A percentile compares a stretch with the other conserved stretches of the same genome.
These are phyloP conservation scores for Colletotrichum kahawae DNA, from an alignment of 2,329 filamentous ascomycete species.

Conservation along the genomic window DNA sequence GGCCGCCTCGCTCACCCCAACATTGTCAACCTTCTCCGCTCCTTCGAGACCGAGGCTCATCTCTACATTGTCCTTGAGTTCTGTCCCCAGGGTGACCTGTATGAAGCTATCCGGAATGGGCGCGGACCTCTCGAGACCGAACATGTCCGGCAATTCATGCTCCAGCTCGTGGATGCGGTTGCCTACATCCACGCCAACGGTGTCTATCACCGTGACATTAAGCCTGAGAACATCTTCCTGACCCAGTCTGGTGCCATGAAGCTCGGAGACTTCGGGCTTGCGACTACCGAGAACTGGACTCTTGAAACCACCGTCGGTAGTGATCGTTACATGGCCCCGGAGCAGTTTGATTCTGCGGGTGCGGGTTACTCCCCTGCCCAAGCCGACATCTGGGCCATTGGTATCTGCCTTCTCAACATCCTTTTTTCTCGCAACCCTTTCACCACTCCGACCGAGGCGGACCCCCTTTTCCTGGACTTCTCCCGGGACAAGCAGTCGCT, in stretches of 20 bases:
- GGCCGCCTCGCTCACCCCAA: conserved; percentile 81
- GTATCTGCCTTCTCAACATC: conserved; percentile 94
- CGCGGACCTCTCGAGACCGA: conserved; percentile 92
- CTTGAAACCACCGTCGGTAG: conserved; percentile 94
- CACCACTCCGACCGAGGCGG: conserved; percentile 85
- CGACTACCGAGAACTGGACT: conserved; percentile 88
- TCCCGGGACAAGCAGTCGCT: conserved; percentile 91
- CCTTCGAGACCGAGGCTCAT: conserved; percentile 91
- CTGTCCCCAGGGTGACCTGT: conserved; percentile 93
- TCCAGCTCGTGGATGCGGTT: conserved; percentile 88
- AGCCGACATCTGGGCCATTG: conserved; percentile 96
- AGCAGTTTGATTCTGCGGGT: conserved; percentile 91
- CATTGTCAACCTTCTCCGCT: conserved; percentile 89
- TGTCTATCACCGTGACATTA: conserved; percentile 97
- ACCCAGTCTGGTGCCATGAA: conserved; percentile 88
- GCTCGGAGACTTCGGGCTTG: conserved; percentile 94
- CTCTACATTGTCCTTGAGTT: conserved; percentile 94
- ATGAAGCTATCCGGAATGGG: conserved; percentile 91
- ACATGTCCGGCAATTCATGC: conserved; percentile 96
- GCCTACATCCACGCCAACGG: conserved; percentile 90
- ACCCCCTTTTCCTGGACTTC: conserved; percentile 92
- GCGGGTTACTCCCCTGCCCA: conserved; percentile 90
- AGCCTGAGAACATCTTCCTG: conserved; percentile 98
- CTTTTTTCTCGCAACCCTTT: conserved; percentile 98
- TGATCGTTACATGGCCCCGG: conserved; percentile 98